phyloP scores from a whole-genome alignment of 1,284 basidiomycete species.

The Athelia psychrophila region DNA sequence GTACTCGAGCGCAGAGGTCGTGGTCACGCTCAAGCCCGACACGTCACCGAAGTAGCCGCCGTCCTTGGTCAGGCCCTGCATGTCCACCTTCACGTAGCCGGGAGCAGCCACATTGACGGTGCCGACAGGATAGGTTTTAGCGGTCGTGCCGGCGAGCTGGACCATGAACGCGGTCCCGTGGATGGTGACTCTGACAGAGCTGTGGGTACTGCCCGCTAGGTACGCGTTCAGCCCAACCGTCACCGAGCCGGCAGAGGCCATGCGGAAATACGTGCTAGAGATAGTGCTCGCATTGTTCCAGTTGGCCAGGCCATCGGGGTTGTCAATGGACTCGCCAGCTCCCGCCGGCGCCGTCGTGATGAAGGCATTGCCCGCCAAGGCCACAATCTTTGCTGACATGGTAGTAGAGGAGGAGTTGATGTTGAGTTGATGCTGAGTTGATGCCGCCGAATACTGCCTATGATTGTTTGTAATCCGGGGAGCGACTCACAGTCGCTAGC shows the following conservation, averaged over 20 bases:
- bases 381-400: slow-evolving; percentile 4
- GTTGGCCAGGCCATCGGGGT: slow-evolving; percentile 5
- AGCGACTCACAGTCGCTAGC: too few relatives aligned
- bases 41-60: neutral
- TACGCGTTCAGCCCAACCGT: slow-evolving; percentile 6
- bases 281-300: slow-evolving; percentile 5
- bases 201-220: slow-evolving; percentile 1
- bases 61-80: neutral
- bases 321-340: slow-evolving; percentile 2
- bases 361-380: slow-evolving; percentile 6
- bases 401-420: slow-evolving; percentile 10
- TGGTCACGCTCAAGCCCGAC: slow-evolving; percentile 8
- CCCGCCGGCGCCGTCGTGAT: slow-evolving; percentile 1
- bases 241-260: slow-evolving; percentile 6
- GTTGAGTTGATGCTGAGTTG: neutral
- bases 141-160: too few relatives aligned
- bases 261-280: slow-evolving; percentile 5
- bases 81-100: neutral
- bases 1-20: slow-evolving; percentile 6
- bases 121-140: too few relatives aligned
- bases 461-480: too few relatives aligned
- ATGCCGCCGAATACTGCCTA: too few relatives aligned
- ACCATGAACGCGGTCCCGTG: too few relatives aligned
- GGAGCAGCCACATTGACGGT: too few relatives aligned
- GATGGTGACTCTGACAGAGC: neutral